phyloP scores from a whole-genome alignment of 2,329 filamentous ascomycete species.

The Scopulariopsis brevicaulis region DNA sequence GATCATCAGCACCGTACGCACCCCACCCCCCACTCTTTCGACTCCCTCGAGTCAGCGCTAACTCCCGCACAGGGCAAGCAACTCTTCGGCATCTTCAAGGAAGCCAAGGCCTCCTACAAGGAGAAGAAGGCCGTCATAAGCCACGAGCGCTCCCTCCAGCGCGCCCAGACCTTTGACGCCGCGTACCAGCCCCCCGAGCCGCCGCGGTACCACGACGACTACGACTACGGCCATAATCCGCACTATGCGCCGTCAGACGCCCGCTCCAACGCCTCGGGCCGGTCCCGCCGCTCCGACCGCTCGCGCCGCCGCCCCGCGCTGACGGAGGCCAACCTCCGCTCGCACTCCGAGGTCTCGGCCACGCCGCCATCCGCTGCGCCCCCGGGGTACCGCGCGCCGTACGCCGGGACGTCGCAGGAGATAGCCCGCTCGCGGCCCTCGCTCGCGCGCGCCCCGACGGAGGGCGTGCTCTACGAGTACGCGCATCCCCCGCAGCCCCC shows the following conservation, averaged over 20 bases:
- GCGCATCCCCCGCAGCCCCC: not conserved
- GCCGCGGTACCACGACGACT: conserved; percentile 16
- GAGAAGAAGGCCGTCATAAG: conserved; percentile 78
- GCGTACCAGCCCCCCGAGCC: conserved; percentile 5
- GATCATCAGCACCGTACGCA: conserved; percentile 71
- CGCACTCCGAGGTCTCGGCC: conserved; percentile 39
- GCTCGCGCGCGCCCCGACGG: conserved; percentile 20
- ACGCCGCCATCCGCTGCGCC: conserved; percentile 32
- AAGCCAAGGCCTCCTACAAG: conserved; percentile 77
- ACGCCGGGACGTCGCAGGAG: conserved; percentile 25
- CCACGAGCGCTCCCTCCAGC: conserved; percentile 48
- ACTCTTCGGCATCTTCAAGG: conserved; percentile 80
- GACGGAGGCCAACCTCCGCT: conserved; percentile 40
- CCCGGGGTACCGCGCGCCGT: conserved; percentile 22
- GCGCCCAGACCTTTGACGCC: conserved; percentile 47
- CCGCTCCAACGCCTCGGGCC: conserved; percentile 26
- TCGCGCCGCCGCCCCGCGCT: conserved; percentile 26
- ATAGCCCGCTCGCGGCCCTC: conserved; percentile 14
- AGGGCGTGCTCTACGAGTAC: conserved; percentile 9
- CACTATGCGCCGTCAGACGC: conserved; percentile 20
- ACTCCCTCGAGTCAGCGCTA: not conserved
- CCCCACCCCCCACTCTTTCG: conserved; percentile 9
- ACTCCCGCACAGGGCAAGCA: conserved; percentile 61
- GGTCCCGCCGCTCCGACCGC: conserved; percentile 22
- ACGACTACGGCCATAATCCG: conserved; percentile 7